Conservation (phyloP, 768 basidiomycete species). For the Artomyces pyxidatus region DNA sequence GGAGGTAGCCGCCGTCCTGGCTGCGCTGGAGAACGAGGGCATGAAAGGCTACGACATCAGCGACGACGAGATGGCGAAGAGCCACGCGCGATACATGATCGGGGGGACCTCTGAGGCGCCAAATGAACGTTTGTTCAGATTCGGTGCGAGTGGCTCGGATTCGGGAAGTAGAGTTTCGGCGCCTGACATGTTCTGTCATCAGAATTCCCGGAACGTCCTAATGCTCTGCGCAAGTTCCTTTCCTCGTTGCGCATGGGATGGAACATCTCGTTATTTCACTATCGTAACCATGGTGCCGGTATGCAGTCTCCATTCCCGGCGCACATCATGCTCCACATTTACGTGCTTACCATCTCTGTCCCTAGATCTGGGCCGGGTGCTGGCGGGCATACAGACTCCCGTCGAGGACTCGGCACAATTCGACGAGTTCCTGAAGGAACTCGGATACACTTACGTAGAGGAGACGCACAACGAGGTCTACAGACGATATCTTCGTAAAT, state of each 20-base stretch:
- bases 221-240: constrained; percentile 86
- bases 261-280: constrained; percentile 97
- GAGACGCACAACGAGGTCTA: constrained; percentile 89
- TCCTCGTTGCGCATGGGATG: constrained; percentile 73
- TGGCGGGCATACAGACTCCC: constrained; percentile 92
- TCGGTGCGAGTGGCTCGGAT: constrained; percentile 83
- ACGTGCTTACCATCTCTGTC: constrained; percentile 3
- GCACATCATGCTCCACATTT: neutral
- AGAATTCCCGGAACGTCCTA: constrained; percentile 97
- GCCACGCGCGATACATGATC: constrained; percentile 90
- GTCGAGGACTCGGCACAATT: constrained; percentile 58
- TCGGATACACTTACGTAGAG: constrained; percentile 87
- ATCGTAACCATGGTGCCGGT: constrained; percentile 97
- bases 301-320: constrained; percentile 20
- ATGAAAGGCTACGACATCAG: constrained; percentile 89
- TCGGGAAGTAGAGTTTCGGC: no score
- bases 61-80: constrained; percentile 93
- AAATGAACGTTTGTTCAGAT: constrained; percentile 86
- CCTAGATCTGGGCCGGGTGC: constrained; percentile 83
- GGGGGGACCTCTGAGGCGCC: constrained; percentile 74
- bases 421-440: constrained; percentile 59
- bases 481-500: constrained; percentile 54
- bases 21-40: constrained; percentile 49
- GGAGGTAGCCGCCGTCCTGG: constrained; percentile 61
- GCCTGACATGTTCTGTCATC: neutral